A percentile compares a stretch with the other conserved stretches of the same genome.
phyloP scores from a whole-genome alignment of 768 basidiomycete genomes.

The Psilocybe subaeruginosa region DNA sequence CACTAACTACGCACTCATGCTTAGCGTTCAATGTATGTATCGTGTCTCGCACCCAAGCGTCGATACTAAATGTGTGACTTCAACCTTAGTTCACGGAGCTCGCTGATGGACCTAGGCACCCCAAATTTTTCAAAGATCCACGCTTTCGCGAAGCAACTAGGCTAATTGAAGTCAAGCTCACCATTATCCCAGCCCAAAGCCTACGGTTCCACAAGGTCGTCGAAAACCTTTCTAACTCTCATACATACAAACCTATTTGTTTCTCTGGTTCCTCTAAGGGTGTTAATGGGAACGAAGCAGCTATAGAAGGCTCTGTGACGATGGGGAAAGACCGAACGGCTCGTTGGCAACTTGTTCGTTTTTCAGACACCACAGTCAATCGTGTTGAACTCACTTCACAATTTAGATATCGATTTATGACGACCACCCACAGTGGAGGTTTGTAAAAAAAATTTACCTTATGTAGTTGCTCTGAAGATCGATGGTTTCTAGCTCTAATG shows the following conservation, averaged over 20 bases:
- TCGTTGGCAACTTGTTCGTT: slow-evolving; percentile 64
- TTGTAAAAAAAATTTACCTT: slow-evolving; percentile 15
- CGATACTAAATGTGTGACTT: slow-evolving; percentile 2
- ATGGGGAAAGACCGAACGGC: slow-evolving; percentile 49
- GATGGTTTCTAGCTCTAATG: slow-evolving; percentile 53
- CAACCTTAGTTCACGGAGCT: slow-evolving; percentile 35
- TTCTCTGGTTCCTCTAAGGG: slow-evolving; percentile 50
- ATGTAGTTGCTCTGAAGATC: background rate
- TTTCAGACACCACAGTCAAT: background rate
- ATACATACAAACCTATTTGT: slow-evolving; percentile 45
- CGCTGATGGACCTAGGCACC: slow-evolving; percentile 38
- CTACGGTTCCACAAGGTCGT: slow-evolving; percentile 31
- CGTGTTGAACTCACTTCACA: slow-evolving; percentile 6
- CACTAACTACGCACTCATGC: background rate
- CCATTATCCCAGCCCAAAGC: slow-evolving; percentile 38
- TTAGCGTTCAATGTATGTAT: slow-evolving; percentile 53
- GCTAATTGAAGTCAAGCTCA: slow-evolving; percentile 59
- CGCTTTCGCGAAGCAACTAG: slow-evolving; percentile 68
- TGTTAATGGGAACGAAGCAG: slow-evolving; percentile 44
- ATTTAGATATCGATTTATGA: slow-evolving; percentile 57
- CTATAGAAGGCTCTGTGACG: slow-evolving; percentile 51
- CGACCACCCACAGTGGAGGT: slow-evolving; percentile 63
- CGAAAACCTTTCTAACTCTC: slow-evolving; percentile 16
- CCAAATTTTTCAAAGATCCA: slow-evolving; percentile 55
- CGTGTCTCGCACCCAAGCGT: slow-evolving; percentile 6